Percentiles rank a stretch among this genome's conserved stretches.
Evolutionary conservation across 495 filamentous ascomycete genomes (phyloP).

Genomic region (Lasiosphaeriaceae sp.): DNA sequence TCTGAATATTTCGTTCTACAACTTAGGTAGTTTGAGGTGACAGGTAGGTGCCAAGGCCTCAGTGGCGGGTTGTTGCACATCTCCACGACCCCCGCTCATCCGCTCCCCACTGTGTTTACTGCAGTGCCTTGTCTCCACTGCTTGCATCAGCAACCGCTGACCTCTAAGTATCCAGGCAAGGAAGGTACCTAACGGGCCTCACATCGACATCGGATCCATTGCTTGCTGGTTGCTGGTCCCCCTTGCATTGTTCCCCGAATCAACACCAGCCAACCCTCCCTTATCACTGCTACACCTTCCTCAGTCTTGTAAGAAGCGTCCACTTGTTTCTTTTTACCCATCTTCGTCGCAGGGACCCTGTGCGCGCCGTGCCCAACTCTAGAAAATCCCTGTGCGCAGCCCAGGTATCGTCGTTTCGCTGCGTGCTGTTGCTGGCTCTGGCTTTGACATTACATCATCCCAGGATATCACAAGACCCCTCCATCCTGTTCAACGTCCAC

Average conservation of each 20-base stretch:
- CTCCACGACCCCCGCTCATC: too few species aligned
- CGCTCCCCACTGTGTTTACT: too few species aligned
- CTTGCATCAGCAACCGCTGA: too few species aligned
- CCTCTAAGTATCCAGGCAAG: too few species aligned
- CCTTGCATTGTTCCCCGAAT: not conserved
- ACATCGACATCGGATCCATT: not conserved
- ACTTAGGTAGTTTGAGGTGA: not conserved
- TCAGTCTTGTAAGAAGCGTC: not conserved
- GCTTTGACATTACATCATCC: slow-evolving; percentile 5
- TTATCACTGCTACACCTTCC: not conserved
- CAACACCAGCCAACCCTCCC: not conserved
- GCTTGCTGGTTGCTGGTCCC: not conserved
- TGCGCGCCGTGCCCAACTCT: not conserved
- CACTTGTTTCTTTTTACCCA: not conserved
- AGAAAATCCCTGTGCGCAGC: not conserved
- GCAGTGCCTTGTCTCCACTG: too few species aligned
- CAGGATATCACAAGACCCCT: slow-evolving; percentile 4
- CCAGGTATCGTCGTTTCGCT: too few species aligned
- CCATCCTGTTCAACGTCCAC: not conserved
- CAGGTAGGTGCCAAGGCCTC: not conserved
- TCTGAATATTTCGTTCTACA: too few species aligned
- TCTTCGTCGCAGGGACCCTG: not conserved
- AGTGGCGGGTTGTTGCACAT: too few species aligned
- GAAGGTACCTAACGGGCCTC: too few species aligned
- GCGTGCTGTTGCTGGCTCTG: not conserved